These are phyloP conservation scores for Arctium lappa DNA, from an alignment of 129 eudicot genomes.

Conservation along the genomic window DNA sequence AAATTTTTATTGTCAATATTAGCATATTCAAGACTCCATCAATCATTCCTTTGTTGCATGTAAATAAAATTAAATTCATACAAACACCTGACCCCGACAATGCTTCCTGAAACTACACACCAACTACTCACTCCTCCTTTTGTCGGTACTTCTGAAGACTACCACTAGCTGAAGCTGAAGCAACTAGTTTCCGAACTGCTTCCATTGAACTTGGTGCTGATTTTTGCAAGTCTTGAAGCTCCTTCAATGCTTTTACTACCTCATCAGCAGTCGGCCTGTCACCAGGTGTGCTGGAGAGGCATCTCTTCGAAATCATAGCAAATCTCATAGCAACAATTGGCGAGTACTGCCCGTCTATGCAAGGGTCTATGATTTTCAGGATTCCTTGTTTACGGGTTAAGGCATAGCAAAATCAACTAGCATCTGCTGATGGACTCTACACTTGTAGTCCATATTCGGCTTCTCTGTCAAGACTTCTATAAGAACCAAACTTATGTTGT, in stretches of 20 bases:
- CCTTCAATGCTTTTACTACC: not conserved
- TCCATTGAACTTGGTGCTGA: not conserved
- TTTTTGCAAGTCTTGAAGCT: not conserved
- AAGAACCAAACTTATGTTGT: slow-evolving; percentile 1
- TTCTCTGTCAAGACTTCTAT: slow-evolving; percentile 14
- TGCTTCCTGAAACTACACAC: no score
- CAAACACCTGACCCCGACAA: no score
- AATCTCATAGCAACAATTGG: not conserved
- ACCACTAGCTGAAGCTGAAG: not conserved
- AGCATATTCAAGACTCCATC: no score
- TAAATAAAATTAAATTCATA: no score
- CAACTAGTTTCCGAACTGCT: not conserved
- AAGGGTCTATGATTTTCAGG: not conserved
- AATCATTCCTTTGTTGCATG: no score
- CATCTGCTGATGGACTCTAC: not conserved
- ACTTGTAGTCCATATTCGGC: slow-evolving; percentile 13
- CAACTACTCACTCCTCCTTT: no score
- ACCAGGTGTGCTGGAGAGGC: no score
- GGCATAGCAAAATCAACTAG: not conserved
- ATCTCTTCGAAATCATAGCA: no score
- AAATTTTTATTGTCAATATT: no score
- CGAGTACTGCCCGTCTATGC: not conserved
- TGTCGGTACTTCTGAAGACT: no score
- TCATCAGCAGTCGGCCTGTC: no score
- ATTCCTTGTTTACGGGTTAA: not conserved